Percentiles rank a stretch among this genome's conserved stretches.
phyloP scores from a whole-genome alignment of 352 stramenopile genomes.

The Aphanomyces stellatus region DNA sequence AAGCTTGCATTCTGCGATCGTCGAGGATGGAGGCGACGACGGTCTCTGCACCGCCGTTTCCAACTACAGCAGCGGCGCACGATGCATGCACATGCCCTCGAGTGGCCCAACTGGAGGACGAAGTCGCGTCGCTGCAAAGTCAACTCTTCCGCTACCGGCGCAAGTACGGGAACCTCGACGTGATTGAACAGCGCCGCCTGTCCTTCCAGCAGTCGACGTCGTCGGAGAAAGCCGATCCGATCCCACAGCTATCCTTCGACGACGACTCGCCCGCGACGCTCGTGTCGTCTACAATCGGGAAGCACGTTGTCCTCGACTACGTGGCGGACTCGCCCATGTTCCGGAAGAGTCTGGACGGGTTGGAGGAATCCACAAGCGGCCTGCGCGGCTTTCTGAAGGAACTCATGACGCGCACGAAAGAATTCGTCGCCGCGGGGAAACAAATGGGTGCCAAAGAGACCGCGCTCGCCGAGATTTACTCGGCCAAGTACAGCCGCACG shows the following conservation, averaged over 20 bases:
- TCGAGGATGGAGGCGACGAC: neutral
- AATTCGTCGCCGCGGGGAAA: slow-evolving; percentile 59
- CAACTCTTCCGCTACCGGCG: slow-evolving; percentile 15
- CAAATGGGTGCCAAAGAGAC: slow-evolving; percentile 63
- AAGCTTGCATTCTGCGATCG: neutral
- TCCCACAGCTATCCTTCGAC: neutral
- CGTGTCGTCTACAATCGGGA: slow-evolving; percentile 26
- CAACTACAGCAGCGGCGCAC: neutral
- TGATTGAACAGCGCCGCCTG: neutral
- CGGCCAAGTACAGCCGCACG: slow-evolving; percentile 69
- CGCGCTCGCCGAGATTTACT: slow-evolving; percentile 55
- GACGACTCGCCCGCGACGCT: neutral
- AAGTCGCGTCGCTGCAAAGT: slow-evolving; percentile 15
- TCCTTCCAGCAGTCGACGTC: neutral
- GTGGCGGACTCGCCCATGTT: slow-evolving; percentile 85
- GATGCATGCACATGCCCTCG: slow-evolving; percentile 6
- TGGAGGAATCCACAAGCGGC: slow-evolving; percentile 64
- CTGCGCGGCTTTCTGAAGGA: slow-evolving; percentile 59
- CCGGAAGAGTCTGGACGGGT: slow-evolving; percentile 60
- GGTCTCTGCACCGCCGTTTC: too few species aligned
- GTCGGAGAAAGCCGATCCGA: neutral
- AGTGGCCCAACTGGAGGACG: slow-evolving; percentile 15
- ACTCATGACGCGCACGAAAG: slow-evolving; percentile 58
- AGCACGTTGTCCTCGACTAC: slow-evolving; percentile 80
- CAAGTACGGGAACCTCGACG: slow-evolving; percentile 21